These are phyloP conservation scores for Fusarium torreyae DNA, from an alignment of 2,329 filamentous ascomycete genomes.

Conservation along the genomic window DNA sequence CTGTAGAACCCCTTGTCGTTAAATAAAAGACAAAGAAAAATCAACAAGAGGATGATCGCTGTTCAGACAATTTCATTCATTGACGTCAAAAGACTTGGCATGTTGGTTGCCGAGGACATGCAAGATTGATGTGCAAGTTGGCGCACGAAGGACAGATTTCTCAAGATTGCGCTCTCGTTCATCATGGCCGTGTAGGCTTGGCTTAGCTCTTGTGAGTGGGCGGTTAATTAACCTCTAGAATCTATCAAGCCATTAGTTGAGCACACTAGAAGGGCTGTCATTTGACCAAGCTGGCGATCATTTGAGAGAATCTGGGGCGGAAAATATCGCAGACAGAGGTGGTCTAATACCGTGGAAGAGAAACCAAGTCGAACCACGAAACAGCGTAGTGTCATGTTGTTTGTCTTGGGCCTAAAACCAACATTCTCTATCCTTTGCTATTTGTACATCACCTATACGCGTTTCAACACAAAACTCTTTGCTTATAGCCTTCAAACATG, in stretches of 20 bases:
- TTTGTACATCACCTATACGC: slow-evolving; percentile 1
- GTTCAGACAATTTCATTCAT: slow-evolving; percentile 12
- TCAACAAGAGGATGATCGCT: slow-evolving; percentile 3
- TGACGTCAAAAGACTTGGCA: slow-evolving; percentile 21
- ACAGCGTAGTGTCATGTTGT: neutral
- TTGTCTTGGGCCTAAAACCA: neutral
- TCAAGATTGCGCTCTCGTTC: slow-evolving; percentile 34
- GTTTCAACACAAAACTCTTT: slow-evolving; percentile 27
- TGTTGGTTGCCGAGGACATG: neutral
- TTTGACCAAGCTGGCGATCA: slow-evolving; percentile 32
- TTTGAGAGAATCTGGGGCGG: slow-evolving; percentile 7
- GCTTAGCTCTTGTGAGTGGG: slow-evolving; percentile 23
- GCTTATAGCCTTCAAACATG: slow-evolving; percentile 14
- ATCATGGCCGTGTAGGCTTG: slow-evolving; percentile 18
- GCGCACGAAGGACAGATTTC: slow-evolving; percentile 4
- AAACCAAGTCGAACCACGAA: slow-evolving; percentile 9
- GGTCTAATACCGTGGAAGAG: neutral
- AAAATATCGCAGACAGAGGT: slow-evolving; percentile 17
- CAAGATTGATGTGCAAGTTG: slow-evolving; percentile 7
- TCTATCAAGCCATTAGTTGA: slow-evolving; percentile 24
- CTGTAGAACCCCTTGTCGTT: neutral
- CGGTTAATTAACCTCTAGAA: slow-evolving; percentile 29
- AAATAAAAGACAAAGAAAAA: slow-evolving; percentile 1
- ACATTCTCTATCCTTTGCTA: slow-evolving; percentile 1
- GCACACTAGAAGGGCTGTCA: slow-evolving; percentile 22